A percentile compares a stretch with the other conserved stretches of the same genome.
Evolutionary conservation across 1,284 basidiomycete genomes (phyloP).

Genomic region (Cystobasidium slooffiae): DNA sequence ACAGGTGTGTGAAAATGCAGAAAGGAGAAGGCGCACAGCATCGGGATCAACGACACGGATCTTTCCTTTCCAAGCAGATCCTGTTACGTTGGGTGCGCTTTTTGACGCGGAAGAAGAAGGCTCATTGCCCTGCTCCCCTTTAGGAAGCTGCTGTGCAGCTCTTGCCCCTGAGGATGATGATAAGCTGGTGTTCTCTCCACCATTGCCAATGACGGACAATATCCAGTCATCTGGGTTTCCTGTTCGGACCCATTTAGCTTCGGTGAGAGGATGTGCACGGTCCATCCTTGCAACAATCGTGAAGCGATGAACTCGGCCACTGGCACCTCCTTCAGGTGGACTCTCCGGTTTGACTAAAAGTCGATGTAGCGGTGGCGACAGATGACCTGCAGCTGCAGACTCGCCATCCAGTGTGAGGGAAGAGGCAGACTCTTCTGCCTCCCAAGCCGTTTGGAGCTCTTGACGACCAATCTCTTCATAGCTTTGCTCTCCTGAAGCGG

Average conservation of each 20-base stretch:
- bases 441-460: not conserved
- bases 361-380: slow-evolving; percentile 52
- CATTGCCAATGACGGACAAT: slow-evolving; percentile 73
- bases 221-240: slow-evolving; percentile 93
- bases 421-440: not conserved
- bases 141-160: slow-evolving; percentile 54
- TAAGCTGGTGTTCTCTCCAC: slow-evolving; percentile 48
- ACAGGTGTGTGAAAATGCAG: not conserved
- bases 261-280: slow-evolving; percentile 80
- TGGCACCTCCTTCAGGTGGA: not conserved
- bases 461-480: slow-evolving; percentile 12
- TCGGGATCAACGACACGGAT: slow-evolving; percentile 91
- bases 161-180: not conserved
- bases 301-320: slow-evolving; percentile 46
- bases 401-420: slow-evolving; percentile 6
- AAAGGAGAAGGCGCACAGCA: slow-evolving; percentile 66
- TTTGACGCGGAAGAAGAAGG: not conserved
- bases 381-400: slow-evolving; percentile 41
- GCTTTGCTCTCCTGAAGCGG: not conserved
- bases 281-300: slow-evolving; percentile 69
- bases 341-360: slow-evolving; percentile 39
- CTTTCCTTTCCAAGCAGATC: slow-evolving; percentile 80
- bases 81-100: not conserved
- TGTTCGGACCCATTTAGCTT: slow-evolving; percentile 93
- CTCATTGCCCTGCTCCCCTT: slow-evolving; percentile 46